Conservation (phyloP, 2,329 filamentous ascomycete species). For the Aschersonia sp. region DNA sequence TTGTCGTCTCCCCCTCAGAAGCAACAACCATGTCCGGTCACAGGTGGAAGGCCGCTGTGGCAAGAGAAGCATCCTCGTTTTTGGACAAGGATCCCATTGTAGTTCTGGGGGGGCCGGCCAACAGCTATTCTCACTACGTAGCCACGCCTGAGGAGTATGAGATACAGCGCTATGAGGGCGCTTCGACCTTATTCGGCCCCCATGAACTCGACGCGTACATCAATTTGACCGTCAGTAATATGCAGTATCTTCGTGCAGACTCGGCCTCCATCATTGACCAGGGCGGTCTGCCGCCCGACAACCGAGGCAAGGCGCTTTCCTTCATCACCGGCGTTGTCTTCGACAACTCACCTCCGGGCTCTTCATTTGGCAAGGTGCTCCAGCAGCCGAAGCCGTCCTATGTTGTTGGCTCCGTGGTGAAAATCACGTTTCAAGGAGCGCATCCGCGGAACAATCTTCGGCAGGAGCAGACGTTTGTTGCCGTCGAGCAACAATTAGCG, state of each 20-base stretch:
- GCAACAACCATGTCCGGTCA: constrained; percentile 86
- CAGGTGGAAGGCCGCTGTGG: constrained; percentile 65
- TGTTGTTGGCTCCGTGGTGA: constrained; percentile 44
- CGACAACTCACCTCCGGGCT: constrained; percentile 52
- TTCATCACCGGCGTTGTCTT: constrained; percentile 72
- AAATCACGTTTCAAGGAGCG: constrained; percentile 64
- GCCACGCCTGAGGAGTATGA: constrained; percentile 67
- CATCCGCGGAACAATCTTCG: constrained; percentile 83
- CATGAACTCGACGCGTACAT: constrained; percentile 78
- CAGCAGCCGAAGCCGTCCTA: constrained; percentile 40
- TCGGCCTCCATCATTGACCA: constrained; percentile 24
- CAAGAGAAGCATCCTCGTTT: constrained; percentile 31
- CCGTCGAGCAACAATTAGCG: constrained; percentile 49
- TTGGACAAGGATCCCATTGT: constrained; percentile 49
- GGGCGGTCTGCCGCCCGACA: constrained; percentile 61
- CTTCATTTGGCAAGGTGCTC: constrained; percentile 55
- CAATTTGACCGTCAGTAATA: constrained; percentile 60
- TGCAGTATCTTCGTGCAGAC: constrained; percentile 22
- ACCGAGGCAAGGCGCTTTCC: constrained; percentile 57
- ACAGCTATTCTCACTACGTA: constrained; percentile 79
- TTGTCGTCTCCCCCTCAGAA: constrained; percentile 76
- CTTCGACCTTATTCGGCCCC: constrained; percentile 75
- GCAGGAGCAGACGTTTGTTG: constrained; percentile 62
- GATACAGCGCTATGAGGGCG: constrained; percentile 89
- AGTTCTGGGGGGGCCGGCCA: constrained; percentile 76